Evolutionary conservation across 2,329 filamentous ascomycete species (phyloP), one percentile per base, ranked within the genome.

Genomic region (Diatrype stigma): DNA sequence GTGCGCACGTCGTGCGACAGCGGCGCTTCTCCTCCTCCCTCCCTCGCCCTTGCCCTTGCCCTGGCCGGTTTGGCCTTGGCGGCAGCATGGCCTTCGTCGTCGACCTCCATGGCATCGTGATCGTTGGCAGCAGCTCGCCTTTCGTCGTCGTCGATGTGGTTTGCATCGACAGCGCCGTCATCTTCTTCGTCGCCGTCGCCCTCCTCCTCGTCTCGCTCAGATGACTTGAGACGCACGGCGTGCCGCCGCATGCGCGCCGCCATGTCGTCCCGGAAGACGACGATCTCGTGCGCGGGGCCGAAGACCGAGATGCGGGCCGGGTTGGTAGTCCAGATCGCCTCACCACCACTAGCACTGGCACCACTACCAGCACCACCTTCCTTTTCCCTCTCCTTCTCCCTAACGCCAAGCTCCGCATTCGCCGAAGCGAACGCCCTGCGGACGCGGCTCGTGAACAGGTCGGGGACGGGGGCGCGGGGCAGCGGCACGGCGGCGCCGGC

Each of bases 311-410:
- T 65, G 16, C 92, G 82, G 28, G 87, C 81, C 0, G 94, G 94
- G 63, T 97, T 99, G 12, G 83, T 90, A 0, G 93, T 87, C 90
- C 91, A 97, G 2, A 96, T 75, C 1, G 86, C 87, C 61, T 91
- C 86, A 19, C 90, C 89, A 7, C 34, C 34, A 17, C 12, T 37
- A 5, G 6, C 34, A 17, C n/a, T 12, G 6, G 12, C 34, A 17
- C 34, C 14, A 5, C n/a, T 16, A 17, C 12, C 34, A 17, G 34
- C 34, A 30, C 10, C 26, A 6, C 10, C 10, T 10, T 30, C 26
- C 6, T 44, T 47, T 2, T 19, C 38, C 10, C n/a, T 21, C 14
- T 22, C 42, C 40, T 34, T 44, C 51, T 69, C 74, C 47, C 69
- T 72, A 46, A 70, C 69, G 19, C 82, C 81, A 0, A 77, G 72